Evolutionary conservation across 768 basidiomycete species (phyloP).

Genomic region (Hygrophoropsis aurantiaca): DNA sequence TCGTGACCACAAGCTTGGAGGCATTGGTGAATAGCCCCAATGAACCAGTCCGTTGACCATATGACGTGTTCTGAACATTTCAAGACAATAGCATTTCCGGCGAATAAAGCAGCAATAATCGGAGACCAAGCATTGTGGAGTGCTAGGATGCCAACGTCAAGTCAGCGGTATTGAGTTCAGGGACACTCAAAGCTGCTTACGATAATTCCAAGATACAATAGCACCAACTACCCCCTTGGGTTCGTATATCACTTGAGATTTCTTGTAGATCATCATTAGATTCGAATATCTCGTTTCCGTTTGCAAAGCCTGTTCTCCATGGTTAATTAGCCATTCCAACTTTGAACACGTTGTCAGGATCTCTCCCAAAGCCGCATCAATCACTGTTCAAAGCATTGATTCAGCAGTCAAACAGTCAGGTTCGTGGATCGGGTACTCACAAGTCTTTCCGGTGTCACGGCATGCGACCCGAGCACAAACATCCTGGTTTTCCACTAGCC

Average conservation of each 20-base stretch:
- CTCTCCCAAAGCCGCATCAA: conserved; percentile 94
- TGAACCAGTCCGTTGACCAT: conserved; percentile 87
- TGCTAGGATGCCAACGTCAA: conserved; percentile 46
- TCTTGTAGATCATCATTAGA: conserved; percentile 74
- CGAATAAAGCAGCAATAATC: conserved; percentile 85
- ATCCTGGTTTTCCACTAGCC: conserved; percentile 92
- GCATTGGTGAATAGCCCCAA: conserved; percentile 74
- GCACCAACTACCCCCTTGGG: conserved; percentile 92
- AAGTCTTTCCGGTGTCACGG: conserved; percentile 93
- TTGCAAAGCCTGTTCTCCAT: conserved; percentile 75
- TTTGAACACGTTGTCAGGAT: conserved; percentile 94
- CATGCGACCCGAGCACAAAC: conserved; percentile 83
- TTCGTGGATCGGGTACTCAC: conserved; percentile 42
- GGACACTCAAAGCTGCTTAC: conserved; percentile 40
- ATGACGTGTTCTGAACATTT: conserved; percentile 93
- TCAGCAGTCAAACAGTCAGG: conserved; percentile 1
- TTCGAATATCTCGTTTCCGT: conserved; percentile 72
- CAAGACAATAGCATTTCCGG: conserved; percentile 86
- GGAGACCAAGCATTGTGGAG: conserved; percentile 95
- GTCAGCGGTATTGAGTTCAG: conserved; percentile 3
- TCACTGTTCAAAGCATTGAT: conserved; percentile 51
- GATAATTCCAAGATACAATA: conserved; percentile 95
- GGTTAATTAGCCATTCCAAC: conserved; percentile 85
- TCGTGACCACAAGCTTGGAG: conserved; percentile 82
- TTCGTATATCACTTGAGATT: conserved; percentile 78